phyloP scores from a whole-genome alignment of 2,329 filamentous ascomycete genomes.

The Aspergillus felis region DNA sequence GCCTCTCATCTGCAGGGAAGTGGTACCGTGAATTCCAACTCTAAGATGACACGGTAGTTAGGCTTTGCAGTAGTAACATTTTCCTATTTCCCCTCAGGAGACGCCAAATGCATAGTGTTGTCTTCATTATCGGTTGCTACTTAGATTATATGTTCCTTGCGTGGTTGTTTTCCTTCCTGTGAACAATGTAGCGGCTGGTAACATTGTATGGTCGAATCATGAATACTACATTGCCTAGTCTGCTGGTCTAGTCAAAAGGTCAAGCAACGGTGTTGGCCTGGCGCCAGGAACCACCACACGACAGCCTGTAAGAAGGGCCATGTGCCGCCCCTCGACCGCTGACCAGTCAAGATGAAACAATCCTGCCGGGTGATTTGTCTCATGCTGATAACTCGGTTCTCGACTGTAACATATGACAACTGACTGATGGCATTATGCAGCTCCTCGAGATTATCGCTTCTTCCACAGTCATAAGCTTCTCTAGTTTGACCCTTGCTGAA shows the following conservation, averaged over 20 bases:
- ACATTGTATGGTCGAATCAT: not conserved
- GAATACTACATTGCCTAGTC: not conserved
- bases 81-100: not conserved
- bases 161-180: not conserved
- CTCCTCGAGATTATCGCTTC: not conserved
- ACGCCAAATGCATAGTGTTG: not conserved
- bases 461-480: not conserved
- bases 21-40: not conserved
- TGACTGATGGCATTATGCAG: not conserved
- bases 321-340: slow-evolving; percentile 7
- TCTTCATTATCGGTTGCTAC: not conserved
- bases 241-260: not conserved
- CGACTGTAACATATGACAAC: not conserved
- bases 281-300: slow-evolving; percentile 17
- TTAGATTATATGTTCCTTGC: not conserved
- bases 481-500: not conserved
- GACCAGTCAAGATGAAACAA: slow-evolving; percentile 17
- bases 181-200: not conserved
- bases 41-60: not conserved
- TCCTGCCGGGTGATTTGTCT: slow-evolving; percentile 6
- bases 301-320: slow-evolving; percentile 15
- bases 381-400: slow-evolving; percentile 2
- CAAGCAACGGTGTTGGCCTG: slow-evolving; percentile 7
- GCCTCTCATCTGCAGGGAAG: not conserved
- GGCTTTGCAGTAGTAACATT: too few relatives aligned